Conservation (phyloP, 768 basidiomycete species). For the Suillus luteus region DNA sequence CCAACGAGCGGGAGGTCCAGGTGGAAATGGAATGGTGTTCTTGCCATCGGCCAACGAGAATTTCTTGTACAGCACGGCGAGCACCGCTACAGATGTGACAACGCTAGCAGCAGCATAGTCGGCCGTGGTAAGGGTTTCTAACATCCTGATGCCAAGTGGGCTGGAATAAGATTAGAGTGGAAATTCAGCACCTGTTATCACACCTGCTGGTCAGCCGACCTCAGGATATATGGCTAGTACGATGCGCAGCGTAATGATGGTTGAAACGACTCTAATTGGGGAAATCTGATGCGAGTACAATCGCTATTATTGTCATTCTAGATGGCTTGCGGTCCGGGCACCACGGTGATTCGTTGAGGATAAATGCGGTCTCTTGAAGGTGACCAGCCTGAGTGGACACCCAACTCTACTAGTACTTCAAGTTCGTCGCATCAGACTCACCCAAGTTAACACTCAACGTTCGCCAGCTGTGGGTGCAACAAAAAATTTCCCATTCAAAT, state of each 20-base stretch:
- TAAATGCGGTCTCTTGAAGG: too few relatives aligned
- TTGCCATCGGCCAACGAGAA: slow-evolving; percentile 1
- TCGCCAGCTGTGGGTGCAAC: too few relatives aligned
- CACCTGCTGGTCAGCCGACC: neutral
- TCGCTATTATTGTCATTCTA: neutral
- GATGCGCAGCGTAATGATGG: neutral
- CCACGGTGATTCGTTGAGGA: too few relatives aligned
- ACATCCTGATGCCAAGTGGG: neutral
- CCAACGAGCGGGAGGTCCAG: slow-evolving; percentile 13
- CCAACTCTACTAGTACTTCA: too few relatives aligned
- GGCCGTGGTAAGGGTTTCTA: neutral
- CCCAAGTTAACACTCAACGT: too few relatives aligned
- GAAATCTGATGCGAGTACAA: neutral
- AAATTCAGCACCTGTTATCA: neutral
- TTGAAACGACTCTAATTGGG: neutral
- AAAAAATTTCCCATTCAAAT: too few relatives aligned
- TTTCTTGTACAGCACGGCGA: slow-evolving; percentile 12
- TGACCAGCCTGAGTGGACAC: too few relatives aligned
- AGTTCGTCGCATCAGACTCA: too few relatives aligned
- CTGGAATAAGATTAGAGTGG: neutral
- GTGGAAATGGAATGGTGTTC: slow-evolving; percentile 12
- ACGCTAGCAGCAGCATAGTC: slow-evolving; percentile 11
- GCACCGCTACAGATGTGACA: neutral
- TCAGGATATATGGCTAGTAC: neutral
- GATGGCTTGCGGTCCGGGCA: too few relatives aligned